phyloP scores from a whole-genome alignment of 2,329 filamentous ascomycete species.

The Capronia americana region DNA sequence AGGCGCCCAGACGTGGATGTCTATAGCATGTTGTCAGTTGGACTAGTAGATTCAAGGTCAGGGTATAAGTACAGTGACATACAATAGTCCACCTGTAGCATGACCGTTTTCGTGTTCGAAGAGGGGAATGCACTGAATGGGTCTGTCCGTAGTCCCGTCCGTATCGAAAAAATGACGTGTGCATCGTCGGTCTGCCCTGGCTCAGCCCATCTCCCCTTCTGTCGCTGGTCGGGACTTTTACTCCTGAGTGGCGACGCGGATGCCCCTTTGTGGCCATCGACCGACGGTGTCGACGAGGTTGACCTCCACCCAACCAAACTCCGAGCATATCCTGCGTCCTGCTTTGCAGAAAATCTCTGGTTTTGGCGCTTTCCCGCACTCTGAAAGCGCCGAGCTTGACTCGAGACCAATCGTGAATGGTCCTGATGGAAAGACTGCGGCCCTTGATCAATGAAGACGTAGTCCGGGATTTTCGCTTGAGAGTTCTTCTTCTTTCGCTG shows the following conservation, averaged over 20 bases:
- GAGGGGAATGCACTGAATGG: conserved; percentile 24
- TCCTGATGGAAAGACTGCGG: conserved; percentile 9
- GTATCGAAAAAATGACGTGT: conserved; percentile 11
- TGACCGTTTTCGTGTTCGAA: conserved; percentile 23
- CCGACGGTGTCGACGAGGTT: conserved; percentile 14
- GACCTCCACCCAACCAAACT: conserved; percentile 31
- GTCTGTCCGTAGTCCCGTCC: conserved; percentile 21
- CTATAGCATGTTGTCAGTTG: conserved; percentile 10
- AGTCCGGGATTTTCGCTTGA: conserved; percentile 17
- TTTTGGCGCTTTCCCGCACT: conserved; percentile 24
- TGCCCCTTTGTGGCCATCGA: conserved; percentile 1
- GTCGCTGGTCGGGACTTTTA: neutral
- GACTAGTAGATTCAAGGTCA: neutral
- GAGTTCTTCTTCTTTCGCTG: conserved; percentile 16
- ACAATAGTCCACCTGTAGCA: conserved; percentile 30
- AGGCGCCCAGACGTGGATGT: conserved; percentile 28
- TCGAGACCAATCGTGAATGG: conserved; percentile 24
- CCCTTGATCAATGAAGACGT: conserved; percentile 28
- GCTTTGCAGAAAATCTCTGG: conserved; percentile 17
- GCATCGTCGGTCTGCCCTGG: neutral
- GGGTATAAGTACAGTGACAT: conserved; percentile 2
- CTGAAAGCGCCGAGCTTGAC: conserved; percentile 29
- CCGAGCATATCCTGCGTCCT: conserved; percentile 26
- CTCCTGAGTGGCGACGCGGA: neutral
- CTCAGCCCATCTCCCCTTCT: neutral